These are phyloP conservation scores for Boletus sp. DNA, from an alignment of 768 basidiomycete genomes.

Conservation along the genomic window DNA sequence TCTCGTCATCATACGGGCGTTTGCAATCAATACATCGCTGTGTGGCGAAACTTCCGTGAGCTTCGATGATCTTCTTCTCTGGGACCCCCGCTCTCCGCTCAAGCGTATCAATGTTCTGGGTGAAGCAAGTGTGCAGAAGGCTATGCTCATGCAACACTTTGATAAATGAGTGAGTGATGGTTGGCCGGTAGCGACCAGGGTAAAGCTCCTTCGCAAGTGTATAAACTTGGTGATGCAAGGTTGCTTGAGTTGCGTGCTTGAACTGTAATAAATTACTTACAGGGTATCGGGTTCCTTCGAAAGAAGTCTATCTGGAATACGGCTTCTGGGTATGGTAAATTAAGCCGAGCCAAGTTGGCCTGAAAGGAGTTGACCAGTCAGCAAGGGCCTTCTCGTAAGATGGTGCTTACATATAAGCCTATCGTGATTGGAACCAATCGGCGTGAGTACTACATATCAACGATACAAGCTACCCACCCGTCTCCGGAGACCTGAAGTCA, in stretches of 20 bases:
- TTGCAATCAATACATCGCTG: slow-evolving; percentile 82
- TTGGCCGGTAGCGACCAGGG: slow-evolving; percentile 87
- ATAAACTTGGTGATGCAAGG: slow-evolving; percentile 56
- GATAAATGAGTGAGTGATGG: slow-evolving; percentile 87
- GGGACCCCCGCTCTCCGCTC: slow-evolving; percentile 84
- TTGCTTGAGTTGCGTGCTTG: neutral
- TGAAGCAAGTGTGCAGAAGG: slow-evolving; percentile 76
- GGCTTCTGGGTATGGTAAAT: slow-evolving; percentile 90
- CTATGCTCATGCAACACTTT: slow-evolving; percentile 68
- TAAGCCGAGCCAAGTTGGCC: slow-evolving; percentile 75
- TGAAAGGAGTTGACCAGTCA: slow-evolving; percentile 28
- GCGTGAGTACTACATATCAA: neutral
- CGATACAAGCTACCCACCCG: slow-evolving; percentile 48
- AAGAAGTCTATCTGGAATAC: slow-evolving; percentile 94
- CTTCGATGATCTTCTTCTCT: slow-evolving; percentile 77
- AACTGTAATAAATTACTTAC: slow-evolving; percentile 40
- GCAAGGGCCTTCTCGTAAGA: neutral
- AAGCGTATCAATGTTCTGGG: slow-evolving; percentile 92
- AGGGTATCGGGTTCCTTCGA: slow-evolving; percentile 73
- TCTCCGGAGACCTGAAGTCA: slow-evolving; percentile 85
- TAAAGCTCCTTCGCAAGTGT: slow-evolving; percentile 91
- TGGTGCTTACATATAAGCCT: slow-evolving; percentile 32
- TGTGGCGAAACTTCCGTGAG: slow-evolving; percentile 92
- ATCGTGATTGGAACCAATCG: neutral
- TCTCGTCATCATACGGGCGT: slow-evolving; percentile 53